These are phyloP conservation scores for Mycena albidolilacea DNA, from an alignment of 768 basidiomycete species.

Conservation along the genomic window DNA sequence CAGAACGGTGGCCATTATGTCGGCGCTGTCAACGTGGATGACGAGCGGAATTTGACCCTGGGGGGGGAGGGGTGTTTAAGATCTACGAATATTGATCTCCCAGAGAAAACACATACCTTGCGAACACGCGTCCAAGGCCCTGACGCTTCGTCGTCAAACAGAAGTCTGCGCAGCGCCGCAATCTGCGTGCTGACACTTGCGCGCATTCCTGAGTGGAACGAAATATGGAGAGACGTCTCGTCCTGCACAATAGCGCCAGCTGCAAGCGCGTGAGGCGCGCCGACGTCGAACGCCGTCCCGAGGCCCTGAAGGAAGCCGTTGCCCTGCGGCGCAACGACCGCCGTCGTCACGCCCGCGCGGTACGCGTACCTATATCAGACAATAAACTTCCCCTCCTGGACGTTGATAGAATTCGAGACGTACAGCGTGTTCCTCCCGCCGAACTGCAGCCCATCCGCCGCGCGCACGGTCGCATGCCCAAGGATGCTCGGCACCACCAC, in stretches of 20 bases:
- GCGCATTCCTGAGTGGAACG: constrained; percentile 51
- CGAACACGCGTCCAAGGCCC: constrained; percentile 54
- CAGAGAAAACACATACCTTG: constrained; percentile 57
- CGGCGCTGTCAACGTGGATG: constrained; percentile 77
- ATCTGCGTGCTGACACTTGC: constrained; percentile 77
- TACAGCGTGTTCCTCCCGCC: constrained; percentile 66
- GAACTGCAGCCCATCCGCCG: constrained; percentile 76
- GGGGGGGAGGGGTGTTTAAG: not conserved
- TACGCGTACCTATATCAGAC: constrained; percentile 72
- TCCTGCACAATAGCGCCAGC: constrained; percentile 76
- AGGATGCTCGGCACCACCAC: constrained; percentile 49
- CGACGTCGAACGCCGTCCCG: constrained; percentile 72
- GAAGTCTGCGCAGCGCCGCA: constrained; percentile 63
- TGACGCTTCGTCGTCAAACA: constrained; percentile 52
- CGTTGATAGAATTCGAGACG: constrained; percentile 40
- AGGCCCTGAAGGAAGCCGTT: constrained; percentile 74
- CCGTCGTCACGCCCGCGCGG: constrained; percentile 80
- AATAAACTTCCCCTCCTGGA: not conserved
- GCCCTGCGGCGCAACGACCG: constrained; percentile 71
- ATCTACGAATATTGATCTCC: constrained; percentile 37
- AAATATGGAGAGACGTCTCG: constrained; percentile 75
- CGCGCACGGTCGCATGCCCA: constrained; percentile 63
- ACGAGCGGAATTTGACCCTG: constrained; percentile 77
- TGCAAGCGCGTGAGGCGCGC: constrained; percentile 71
- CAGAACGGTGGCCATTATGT: constrained; percentile 81